These are phyloP conservation scores for Cryptococcus jaspeensis DNA, from an alignment of 1,284 basidiomycete genomes.

Conservation along the genomic window DNA sequence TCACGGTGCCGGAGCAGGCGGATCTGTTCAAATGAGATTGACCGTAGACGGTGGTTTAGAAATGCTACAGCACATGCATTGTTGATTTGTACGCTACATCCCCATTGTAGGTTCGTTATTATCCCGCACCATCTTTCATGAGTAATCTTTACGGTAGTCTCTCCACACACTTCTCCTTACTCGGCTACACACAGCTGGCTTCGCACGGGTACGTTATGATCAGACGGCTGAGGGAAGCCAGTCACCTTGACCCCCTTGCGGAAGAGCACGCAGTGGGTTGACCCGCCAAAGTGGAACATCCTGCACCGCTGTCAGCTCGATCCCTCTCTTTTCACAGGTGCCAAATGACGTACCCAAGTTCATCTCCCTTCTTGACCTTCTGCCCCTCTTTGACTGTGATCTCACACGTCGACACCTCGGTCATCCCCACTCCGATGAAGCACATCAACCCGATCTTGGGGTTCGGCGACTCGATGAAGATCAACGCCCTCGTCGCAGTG, in stretches of 20 bases:
- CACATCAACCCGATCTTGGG: constrained; percentile 56
- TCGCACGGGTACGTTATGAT: constrained; percentile 44
- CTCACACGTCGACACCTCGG: constrained; percentile 60
- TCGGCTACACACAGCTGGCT: constrained; percentile 37
- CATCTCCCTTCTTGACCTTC: constrained; percentile 54
- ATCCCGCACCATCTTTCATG: neutral
- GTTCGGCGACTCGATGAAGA: constrained; percentile 60
- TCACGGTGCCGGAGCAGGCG: constrained; percentile 24
- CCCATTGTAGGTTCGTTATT: neutral
- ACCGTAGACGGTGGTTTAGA: neutral
- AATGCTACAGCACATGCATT: neutral
- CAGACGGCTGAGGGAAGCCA: constrained; percentile 39
- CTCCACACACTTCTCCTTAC: constrained; percentile 3
- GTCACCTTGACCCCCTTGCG: constrained; percentile 44
- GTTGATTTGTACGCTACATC: no score
- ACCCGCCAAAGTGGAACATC: constrained; percentile 60
- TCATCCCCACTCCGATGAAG: constrained; percentile 60
- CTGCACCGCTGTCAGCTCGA: constrained; percentile 13
- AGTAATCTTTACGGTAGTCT: neutral
- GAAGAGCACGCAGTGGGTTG: constrained; percentile 55
- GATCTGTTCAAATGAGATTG: neutral
- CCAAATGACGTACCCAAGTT: constrained; percentile 49
- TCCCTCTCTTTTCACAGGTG: neutral
- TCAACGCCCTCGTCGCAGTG: constrained; percentile 55
- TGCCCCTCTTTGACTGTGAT: constrained; percentile 47